phyloP scores from a whole-genome alignment of 2,329 filamentous ascomycete genomes.

The Huntiella moniliformis region DNA sequence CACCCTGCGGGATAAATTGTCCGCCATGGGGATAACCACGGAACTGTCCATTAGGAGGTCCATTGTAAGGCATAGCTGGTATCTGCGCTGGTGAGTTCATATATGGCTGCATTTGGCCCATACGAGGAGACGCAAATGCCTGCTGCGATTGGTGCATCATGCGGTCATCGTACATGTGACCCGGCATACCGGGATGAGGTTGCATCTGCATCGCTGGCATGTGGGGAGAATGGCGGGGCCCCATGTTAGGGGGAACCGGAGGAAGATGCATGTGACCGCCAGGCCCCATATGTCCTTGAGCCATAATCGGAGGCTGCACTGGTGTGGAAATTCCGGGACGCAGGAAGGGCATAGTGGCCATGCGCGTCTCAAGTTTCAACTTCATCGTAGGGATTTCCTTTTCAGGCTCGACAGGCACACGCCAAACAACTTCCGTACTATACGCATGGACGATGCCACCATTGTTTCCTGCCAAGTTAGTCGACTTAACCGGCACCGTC shows the following conservation, averaged over 20 bases:
- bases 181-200: constrained; percentile 46
- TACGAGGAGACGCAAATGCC: constrained; percentile 68
- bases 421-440: constrained; percentile 74
- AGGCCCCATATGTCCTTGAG: constrained; percentile 66
- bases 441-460: constrained; percentile 71
- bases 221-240: constrained; percentile 43
- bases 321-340: constrained; percentile 37
- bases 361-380: constrained; percentile 57
- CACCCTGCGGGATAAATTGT: constrained; percentile 48
- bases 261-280: constrained; percentile 47
- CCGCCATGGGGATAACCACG: constrained; percentile 50
- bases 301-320: constrained; percentile 48
- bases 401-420: constrained; percentile 47
- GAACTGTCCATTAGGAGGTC: constrained; percentile 44
- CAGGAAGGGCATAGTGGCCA: constrained; percentile 44
- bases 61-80: constrained; percentile 52
- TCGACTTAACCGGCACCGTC: constrained; percentile 30
- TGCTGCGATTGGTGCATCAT: constrained; percentile 69
- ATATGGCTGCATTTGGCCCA: constrained; percentile 49
- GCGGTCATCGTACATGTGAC: constrained; percentile 46
- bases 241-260: constrained; percentile 21
- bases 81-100: constrained; percentile 53
- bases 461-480: constrained; percentile 48
- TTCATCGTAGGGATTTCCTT: constrained; percentile 45
- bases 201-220: constrained; percentile 65